Evolutionary conservation across 306 rosid species (phyloP).

Genomic region (Vachellia collinsii): DNA sequence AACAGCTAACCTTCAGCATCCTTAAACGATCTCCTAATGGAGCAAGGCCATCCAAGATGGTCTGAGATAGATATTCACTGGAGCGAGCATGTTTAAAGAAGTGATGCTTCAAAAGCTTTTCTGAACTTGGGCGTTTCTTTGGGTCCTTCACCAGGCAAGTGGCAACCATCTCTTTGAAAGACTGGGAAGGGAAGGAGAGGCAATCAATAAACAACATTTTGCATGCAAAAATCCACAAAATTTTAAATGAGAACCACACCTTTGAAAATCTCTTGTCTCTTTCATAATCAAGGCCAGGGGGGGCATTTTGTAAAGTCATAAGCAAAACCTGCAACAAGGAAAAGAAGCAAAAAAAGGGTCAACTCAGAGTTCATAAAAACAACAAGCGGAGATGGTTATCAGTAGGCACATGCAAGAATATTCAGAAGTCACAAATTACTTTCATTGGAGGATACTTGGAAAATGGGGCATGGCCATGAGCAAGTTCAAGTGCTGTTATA

Average conservation of each 20-base stretch:
- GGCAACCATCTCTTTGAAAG: slow-evolving; percentile 91
- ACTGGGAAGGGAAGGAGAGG: slow-evolving; percentile 51
- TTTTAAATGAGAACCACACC: slow-evolving; percentile 61
- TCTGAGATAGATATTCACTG: slow-evolving; percentile 60
- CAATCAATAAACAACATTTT: slow-evolving; percentile 38
- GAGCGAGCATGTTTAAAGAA: slow-evolving; percentile 84
- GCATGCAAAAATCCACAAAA: slow-evolving; percentile 26
- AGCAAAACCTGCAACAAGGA: slow-evolving; percentile 78
- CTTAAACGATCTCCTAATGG: slow-evolving; percentile 89
- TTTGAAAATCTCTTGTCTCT: slow-evolving; percentile 95
- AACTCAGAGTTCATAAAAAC: slow-evolving; percentile 29
- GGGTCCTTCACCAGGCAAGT: slow-evolving; percentile 97
- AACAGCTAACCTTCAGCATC: slow-evolving; percentile 72
- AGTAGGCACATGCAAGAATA: slow-evolving; percentile 24
- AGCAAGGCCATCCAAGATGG: slow-evolving; percentile 77
- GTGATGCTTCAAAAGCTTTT: slow-evolving; percentile 87
- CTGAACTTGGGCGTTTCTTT: slow-evolving; percentile 91
- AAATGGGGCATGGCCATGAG: slow-evolving; percentile 99
- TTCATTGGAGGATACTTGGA: slow-evolving; percentile 96
- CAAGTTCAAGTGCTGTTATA: slow-evolving; percentile 96
- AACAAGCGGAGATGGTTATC: slow-evolving; percentile 25
- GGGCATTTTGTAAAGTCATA: slow-evolving; percentile 96
- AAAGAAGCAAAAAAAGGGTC: slow-evolving; percentile 22
- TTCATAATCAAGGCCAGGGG: slow-evolving; percentile 97
- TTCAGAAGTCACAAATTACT: slow-evolving; percentile 57